Conservation (phyloP, 768 basidiomycete species). For the Coprinopsis sp. region DNA sequence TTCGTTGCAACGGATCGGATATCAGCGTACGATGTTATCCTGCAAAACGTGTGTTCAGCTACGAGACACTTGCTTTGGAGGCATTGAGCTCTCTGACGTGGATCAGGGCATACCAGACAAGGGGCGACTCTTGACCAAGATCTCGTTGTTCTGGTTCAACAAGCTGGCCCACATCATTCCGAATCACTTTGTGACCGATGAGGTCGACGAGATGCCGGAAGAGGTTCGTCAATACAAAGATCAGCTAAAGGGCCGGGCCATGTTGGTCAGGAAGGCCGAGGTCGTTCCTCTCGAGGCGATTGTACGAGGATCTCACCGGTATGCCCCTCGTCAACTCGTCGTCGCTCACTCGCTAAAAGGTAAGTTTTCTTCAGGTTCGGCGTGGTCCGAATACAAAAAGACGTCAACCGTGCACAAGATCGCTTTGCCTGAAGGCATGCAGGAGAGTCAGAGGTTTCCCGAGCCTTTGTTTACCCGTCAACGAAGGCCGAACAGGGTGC, state of each 20-base stretch:
- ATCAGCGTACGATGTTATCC: conserved; percentile 93
- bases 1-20: conserved; percentile 96
- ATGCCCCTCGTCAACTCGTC: conserved; percentile 6
- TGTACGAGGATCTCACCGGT: conserved; percentile 96
- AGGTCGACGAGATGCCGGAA: conserved; percentile 77
- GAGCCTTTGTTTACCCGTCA: conserved; percentile 92
- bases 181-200: conserved; percentile 82
- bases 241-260: conserved; percentile 78
- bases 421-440: conserved; percentile 62
- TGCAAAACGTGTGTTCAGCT: conserved; percentile 71
- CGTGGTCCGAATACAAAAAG: conserved; percentile 91
- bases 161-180: conserved; percentile 76
- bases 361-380: conserved; percentile 65
- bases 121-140: conserved; percentile 81
- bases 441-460: conserved; percentile 82
- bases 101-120: conserved; percentile 92
- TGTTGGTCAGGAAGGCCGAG: conserved; percentile 87
- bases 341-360: background rate
- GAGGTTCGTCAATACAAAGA: conserved; percentile 70
- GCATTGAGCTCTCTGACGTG: background rate
- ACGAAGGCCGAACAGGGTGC: conserved; percentile 93
- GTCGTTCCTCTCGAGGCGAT: conserved; percentile 93
- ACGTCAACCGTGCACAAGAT: conserved; percentile 87
- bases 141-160: conserved; percentile 95
- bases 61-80: background rate